Evolutionary conservation across 768 basidiomycete species (phyloP).

Genomic region (Piloderma croceum): DNA sequence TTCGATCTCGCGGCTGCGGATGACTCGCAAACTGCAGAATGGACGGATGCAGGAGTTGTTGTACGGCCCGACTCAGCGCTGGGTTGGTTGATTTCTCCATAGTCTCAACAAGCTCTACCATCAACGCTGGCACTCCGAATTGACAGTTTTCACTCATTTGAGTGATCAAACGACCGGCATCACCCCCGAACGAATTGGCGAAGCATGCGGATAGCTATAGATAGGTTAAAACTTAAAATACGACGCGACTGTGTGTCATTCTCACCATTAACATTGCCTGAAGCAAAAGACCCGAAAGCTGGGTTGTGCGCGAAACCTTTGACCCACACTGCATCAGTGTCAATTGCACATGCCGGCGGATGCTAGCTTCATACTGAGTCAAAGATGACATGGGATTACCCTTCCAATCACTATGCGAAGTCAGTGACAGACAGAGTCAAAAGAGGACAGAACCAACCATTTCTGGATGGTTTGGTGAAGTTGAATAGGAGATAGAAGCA

Average conservation of each 20-base stretch:
- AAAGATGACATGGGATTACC: slow-evolving; percentile 36
- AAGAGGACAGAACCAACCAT: slow-evolving; percentile 30
- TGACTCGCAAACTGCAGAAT: slow-evolving; percentile 15
- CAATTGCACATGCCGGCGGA: slow-evolving; percentile 36
- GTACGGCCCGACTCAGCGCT: slow-evolving; percentile 30
- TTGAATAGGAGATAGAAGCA: slow-evolving; percentile 41
- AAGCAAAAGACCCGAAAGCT: slow-evolving; percentile 36
- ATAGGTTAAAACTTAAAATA: neutral
- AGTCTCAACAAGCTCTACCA: slow-evolving; percentile 23
- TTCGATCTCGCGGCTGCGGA: slow-evolving; percentile 14
- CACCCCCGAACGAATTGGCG: slow-evolving; percentile 32
- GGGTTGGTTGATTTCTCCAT: slow-evolving; percentile 29
- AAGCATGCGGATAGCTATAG: slow-evolving; percentile 43
- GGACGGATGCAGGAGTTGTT: slow-evolving; percentile 24
- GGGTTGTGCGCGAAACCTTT: slow-evolving; percentile 33
- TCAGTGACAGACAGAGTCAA: neutral
- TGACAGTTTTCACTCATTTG: slow-evolving; percentile 2
- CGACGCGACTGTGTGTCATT: too few relatives aligned
- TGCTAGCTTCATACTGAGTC: slow-evolving; percentile 30
- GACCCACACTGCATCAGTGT: slow-evolving; percentile 35
- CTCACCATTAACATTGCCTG: slow-evolving; percentile 39
- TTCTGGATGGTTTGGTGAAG: slow-evolving; percentile 32
- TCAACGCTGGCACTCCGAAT: slow-evolving; percentile 14
- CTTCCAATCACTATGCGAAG: slow-evolving; percentile 34
- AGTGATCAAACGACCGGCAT: slow-evolving; percentile 12